These are phyloP conservation scores for Oenanthe javanica DNA, from an alignment of 140 eudicot genomes.

Conservation along the genomic window DNA sequence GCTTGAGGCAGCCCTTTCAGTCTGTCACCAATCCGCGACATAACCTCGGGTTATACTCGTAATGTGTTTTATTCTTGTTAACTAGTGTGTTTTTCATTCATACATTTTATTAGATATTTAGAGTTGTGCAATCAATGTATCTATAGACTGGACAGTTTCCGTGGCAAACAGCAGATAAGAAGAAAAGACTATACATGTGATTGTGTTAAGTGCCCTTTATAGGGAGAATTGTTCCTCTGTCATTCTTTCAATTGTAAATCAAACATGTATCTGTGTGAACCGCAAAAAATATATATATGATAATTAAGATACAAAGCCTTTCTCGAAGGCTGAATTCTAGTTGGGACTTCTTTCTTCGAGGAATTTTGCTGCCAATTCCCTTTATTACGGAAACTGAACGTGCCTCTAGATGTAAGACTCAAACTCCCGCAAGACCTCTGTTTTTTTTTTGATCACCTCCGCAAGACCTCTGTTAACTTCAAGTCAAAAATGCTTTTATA, in stretches of 20 bases:
- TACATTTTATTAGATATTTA: not conserved
- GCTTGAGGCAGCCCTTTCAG: no score
- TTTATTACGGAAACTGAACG: not conserved
- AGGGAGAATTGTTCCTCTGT: no score
- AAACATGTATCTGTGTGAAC: not conserved
- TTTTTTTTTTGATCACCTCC: no score
- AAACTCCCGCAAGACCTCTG: not conserved
- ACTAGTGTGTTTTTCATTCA: not conserved
- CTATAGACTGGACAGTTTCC: not conserved
- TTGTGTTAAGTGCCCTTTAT: not conserved
- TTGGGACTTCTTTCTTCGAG: not conserved
- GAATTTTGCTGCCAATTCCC: not conserved
- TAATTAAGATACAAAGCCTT: no score
- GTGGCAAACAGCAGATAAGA: not conserved
- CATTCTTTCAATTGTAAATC: not conserved
- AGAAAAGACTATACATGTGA: not conserved
- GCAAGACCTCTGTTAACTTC: not conserved
- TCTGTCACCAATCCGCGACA: no score
- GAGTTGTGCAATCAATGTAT: not conserved
- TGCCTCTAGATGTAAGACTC: not conserved
- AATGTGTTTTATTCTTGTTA: not conserved
- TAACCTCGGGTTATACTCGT: no score
- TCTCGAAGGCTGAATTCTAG: not conserved
- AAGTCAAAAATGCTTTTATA: constrained; percentile 1
- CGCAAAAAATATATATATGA: not conserved